Evolutionary conservation across 2,329 filamentous ascomycete genomes (phyloP).

Genomic region (Fusarium sp.): DNA sequence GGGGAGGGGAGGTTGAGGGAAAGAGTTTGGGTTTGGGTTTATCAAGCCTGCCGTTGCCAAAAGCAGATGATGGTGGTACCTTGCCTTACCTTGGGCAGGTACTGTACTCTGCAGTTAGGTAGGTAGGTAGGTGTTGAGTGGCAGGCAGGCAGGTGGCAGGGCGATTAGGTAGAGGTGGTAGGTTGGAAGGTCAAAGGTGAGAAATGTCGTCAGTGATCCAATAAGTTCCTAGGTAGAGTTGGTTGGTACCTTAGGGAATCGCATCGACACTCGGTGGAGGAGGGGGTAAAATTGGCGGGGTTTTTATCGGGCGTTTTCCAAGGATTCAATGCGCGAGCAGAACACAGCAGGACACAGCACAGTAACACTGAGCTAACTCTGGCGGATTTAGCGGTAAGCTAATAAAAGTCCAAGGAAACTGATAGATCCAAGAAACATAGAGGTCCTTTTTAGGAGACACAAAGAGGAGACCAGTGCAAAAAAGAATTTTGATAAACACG

Average conservation of each 20-base stretch:
- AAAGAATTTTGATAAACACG: not conserved
- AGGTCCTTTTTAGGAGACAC: not conserved
- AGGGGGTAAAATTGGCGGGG: constrained; percentile 40
- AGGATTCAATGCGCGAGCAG: constrained; percentile 8
- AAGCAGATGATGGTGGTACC: not conserved
- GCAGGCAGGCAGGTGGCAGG: not conserved
- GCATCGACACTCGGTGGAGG: constrained; percentile 34
- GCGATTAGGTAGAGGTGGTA: not conserved
- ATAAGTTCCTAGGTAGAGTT: not conserved
- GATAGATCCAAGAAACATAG: not conserved
- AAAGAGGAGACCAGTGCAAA: not conserved
- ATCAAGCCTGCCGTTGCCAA: constrained; percentile 22
- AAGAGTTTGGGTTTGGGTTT: constrained; percentile 28
- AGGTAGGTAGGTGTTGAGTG: not conserved
- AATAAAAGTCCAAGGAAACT: constrained; percentile 17
- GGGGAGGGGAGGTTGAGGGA: constrained; percentile 18
- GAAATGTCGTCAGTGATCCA: constrained; percentile 50
- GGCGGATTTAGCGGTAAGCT: constrained; percentile 31
- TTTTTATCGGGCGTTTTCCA: constrained; percentile 41
- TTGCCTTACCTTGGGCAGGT: not conserved
- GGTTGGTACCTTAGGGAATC: constrained; percentile 20
- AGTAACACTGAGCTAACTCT: not conserved
- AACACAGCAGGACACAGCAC: not conserved
- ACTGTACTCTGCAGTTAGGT: not conserved
- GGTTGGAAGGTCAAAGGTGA: constrained; percentile 33